Evolutionary conservation across 495 filamentous ascomycete genomes (phyloP).

Genomic region (Achaetomiella virescens): DNA sequence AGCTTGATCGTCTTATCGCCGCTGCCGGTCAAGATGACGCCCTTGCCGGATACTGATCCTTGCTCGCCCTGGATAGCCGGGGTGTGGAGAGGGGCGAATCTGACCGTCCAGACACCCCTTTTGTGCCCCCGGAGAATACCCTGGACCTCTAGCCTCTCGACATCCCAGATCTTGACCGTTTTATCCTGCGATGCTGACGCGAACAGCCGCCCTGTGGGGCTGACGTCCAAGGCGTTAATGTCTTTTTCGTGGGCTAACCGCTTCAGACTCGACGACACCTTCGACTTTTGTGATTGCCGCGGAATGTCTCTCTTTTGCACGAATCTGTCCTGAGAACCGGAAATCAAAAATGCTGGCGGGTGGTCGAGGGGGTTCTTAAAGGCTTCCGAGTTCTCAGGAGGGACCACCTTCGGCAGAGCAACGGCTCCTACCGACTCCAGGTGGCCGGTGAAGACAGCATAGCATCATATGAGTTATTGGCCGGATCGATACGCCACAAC

Average conservation of each 20-base stretch:
- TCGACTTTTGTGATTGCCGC: slow-evolving; percentile 34
- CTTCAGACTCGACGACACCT: slow-evolving; percentile 60
- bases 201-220: slow-evolving; percentile 62
- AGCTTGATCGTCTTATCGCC: slow-evolving; percentile 95
- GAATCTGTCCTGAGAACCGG: slow-evolving; percentile 90
- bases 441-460: slow-evolving; percentile 79
- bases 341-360: slow-evolving; percentile 77
- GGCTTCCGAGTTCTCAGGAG: slow-evolving; percentile 58
- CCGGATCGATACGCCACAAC: slow-evolving; percentile 82
- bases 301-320: slow-evolving; percentile 83
- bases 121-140: slow-evolving; percentile 88
- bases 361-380: slow-evolving; percentile 62
- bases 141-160: slow-evolving; percentile 77
- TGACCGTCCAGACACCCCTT: slow-evolving; percentile 90
- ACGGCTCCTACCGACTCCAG: slow-evolving; percentile 94
- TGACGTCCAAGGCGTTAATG: slow-evolving; percentile 89
- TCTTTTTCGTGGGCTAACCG: slow-evolving; percentile 97
- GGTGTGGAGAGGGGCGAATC: slow-evolving; percentile 73
- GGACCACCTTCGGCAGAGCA: slow-evolving; percentile 63
- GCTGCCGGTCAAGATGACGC: slow-evolving; percentile 77
- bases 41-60: slow-evolving; percentile 59
- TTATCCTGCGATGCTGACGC: slow-evolving; percentile 95
- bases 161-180: slow-evolving; percentile 92
- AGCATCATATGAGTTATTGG: slow-evolving; percentile 67
- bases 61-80: slow-evolving; percentile 65